Evolutionary conservation across 768 basidiomycete genomes (phyloP), one percentile per base, ranked within the genome.

Genomic region (Suillus weaverae): DNA sequence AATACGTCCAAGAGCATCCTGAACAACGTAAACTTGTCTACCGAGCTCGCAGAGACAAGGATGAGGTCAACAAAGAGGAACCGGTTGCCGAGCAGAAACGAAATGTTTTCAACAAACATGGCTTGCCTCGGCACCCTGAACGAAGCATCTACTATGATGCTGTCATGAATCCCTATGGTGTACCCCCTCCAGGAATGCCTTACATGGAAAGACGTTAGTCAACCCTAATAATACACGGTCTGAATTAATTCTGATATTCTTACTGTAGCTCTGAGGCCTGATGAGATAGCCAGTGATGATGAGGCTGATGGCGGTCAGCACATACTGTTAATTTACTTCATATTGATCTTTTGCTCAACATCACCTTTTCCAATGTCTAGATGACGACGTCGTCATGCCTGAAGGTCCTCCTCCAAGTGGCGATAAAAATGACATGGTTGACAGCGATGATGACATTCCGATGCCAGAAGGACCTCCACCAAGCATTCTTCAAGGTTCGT

Each of bases 141-240:
- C 83, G 93, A 68, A 94, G 92, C 76, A 81, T 96, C 41, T 98
- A 97, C 75, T 98, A 95, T 78, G 92, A 99, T 70, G 85, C 92
- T 35, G 85, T 95, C 48, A 89, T 96, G 86, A 99, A 99, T 73
- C 94, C 95, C 30, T 95, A 83, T 72, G 96, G 95, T 35, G 92
- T 95, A 20, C 88, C 96, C 22, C 96, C 96, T 48, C 97, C 96
- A 14, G 97, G 97, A 8, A 94, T 97, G 95, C 94, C 93, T n/a
- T 98, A 97, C 76, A 79, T 86, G 64, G 94, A 98, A 74, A 78
- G 90, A 79, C 85, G 95, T 96, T 70, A 78, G 91, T 81, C 5
- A 41, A 14, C 11, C 36, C 7, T 9, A 32, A 14, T n/a, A n/a
- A 54, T 39, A 30, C 59, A 64, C 43, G 16, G 46, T 50, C 53